phyloP scores from a whole-genome alignment of 2,329 filamentous ascomycete species.

The Lasiodiplodia sp. region DNA sequence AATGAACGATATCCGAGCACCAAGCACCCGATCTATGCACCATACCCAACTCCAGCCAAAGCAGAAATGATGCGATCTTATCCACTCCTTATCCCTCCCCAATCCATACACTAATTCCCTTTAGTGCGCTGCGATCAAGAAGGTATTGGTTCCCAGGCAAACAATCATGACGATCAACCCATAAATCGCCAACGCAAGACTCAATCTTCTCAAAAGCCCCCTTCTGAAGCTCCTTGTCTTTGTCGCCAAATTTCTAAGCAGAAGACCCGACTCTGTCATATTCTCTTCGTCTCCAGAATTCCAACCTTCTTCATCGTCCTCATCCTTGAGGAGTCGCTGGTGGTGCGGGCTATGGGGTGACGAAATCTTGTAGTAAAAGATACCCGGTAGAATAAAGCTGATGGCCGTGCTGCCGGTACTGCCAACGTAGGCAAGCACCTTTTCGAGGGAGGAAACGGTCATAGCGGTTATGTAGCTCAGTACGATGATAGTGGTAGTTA shows the following conservation, averaged over 20 bases:
- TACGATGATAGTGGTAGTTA: conserved; percentile 86
- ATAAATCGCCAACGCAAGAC: conserved; percentile 80
- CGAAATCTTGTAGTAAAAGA: conserved; percentile 99
- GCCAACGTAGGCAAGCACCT: conserved; percentile 93
- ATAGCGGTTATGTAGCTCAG: conserved; percentile 87
- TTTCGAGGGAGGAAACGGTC: conserved; percentile 87
- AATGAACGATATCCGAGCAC: neutral
- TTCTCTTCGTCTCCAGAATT: conserved; percentile 62
- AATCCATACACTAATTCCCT: neutral
- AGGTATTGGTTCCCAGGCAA: conserved; percentile 84
- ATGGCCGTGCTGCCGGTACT: conserved; percentile 95
- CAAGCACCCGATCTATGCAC: conserved; percentile 5
- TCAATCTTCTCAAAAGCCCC: conserved; percentile 71
- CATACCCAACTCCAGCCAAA: conserved; percentile 3
- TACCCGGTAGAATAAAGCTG: conserved; percentile 91
- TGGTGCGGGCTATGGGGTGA: conserved; percentile 86
- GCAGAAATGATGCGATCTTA: neutral
- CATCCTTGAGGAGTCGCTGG: conserved; percentile 86
- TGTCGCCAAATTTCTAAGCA: conserved; percentile 48
- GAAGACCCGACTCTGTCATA: conserved; percentile 33
- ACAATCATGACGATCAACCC: conserved; percentile 88
- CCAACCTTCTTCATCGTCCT: conserved; percentile 79
- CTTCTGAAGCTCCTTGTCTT: conserved; percentile 69
- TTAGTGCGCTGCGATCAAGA: conserved; percentile 74
- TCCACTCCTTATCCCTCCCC: neutral